A percentile compares a stretch with the other conserved stretches of the same genome.
Conservation (phyloP, 108 stramenopile species). For the Cafeteria roenbergensis region DNA sequence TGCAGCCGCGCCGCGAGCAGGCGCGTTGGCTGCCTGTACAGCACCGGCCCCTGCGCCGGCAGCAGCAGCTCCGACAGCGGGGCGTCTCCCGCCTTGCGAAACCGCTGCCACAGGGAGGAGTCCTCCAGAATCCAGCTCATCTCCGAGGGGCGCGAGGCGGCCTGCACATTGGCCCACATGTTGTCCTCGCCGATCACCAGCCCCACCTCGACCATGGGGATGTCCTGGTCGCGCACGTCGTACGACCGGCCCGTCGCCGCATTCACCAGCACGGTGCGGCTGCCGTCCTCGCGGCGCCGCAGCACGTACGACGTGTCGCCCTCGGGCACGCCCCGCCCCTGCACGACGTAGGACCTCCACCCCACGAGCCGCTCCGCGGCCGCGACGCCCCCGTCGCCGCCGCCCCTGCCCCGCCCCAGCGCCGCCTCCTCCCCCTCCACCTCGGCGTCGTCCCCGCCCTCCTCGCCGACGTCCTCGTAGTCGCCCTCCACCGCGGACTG, state of each 20-base stretch:
- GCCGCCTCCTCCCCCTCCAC: too few species aligned
- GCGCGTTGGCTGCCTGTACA: conserved; percentile 2
- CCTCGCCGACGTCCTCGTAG: too few species aligned
- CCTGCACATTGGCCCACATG: conserved; percentile 38
- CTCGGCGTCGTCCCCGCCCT: too few species aligned
- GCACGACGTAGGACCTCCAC: conserved; percentile 31
- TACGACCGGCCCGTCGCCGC: conserved; percentile 48
- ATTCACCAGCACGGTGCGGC: conserved; percentile 44
- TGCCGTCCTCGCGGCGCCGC: conserved; percentile 14
- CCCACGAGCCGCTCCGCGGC: neutral
- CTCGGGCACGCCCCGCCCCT: conserved; percentile 49
- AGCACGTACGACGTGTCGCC: conserved; percentile 42
- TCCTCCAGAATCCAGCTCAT: conserved; percentile 26
- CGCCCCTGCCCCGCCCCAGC: neutral
- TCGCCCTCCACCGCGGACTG: conserved; percentile 28
- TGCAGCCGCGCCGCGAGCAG: neutral
- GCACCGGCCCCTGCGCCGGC: conserved; percentile 19
- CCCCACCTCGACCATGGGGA: conserved; percentile 49
- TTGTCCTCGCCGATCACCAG: conserved; percentile 41
- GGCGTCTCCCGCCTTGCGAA: neutral
- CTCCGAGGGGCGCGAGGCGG: conserved; percentile 15
- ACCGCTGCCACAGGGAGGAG: conserved; percentile 17
- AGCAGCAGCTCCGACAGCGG: neutral
- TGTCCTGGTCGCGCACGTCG: conserved; percentile 26
- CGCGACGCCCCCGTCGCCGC: neutral